Evolutionary conservation across 768 basidiomycete genomes (phyloP), one percentile per base, ranked within the genome.

Genomic region (Pulveroboletus sp.): DNA sequence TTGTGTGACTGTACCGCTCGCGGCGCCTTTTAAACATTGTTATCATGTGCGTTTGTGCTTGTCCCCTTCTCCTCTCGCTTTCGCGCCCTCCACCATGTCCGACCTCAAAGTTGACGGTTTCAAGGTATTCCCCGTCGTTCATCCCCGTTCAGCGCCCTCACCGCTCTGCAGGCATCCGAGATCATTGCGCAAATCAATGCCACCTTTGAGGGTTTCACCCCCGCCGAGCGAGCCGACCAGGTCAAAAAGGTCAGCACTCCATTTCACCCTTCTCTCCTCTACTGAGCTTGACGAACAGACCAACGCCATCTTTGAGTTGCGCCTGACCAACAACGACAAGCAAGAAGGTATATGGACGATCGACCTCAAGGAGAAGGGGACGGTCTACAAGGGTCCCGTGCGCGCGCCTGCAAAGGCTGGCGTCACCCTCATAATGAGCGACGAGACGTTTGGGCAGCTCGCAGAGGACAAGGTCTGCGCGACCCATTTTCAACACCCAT

Each of bases 291-390:
- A 3, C 2, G 20, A 44, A 39, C 39, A 91, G 92, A 87, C 85
- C 42, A 91, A 89, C 59, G 92, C 89, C 52, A 81, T 94, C 62
- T 94, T 97, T 65, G 86, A 93, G 67, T 73, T 97, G 35, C 80
- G 82, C 44, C 78, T 95, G 57, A 81, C 83, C 66, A 91, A 93
- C 62, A 76, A 69, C 24, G 73, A 78, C 14, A 86, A 85, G 50
- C 75, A 87, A 67, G 82, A 82, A 52, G 87, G 73, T 17, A 76
- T 76, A 38, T 97, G 92, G 92, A 94, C 92, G 7, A 90, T 97
- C 58, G 94, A 97, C 75, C 62, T 95, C 63, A 97, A 97, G 80
- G 86, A 86, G 72, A 76, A 78, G 13, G 90, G 88, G 11, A 70
- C 76, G 19, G 78, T 94, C 23, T 84, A 82, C 76, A 84, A 86